Conservation (phyloP, 306 rosid species). For the Rosa lucieae region DNA sequence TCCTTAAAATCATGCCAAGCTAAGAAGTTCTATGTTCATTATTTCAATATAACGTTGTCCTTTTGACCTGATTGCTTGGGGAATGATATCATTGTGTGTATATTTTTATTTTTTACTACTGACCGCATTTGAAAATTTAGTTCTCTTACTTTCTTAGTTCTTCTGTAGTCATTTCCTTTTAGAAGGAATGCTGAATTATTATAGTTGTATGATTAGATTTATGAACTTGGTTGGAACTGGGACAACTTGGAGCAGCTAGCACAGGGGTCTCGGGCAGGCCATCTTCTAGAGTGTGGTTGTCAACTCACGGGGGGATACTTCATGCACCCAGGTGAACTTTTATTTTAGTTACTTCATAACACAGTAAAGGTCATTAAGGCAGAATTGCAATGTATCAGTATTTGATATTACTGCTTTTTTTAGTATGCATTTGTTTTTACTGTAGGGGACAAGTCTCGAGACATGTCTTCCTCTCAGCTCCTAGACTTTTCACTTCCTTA, state of each 20-base stretch:
- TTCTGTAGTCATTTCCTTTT: conserved; percentile 11
- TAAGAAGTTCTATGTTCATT: neutral
- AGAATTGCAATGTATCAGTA: neutral
- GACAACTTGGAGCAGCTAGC: conserved; percentile 63
- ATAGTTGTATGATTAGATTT: conserved; percentile 54
- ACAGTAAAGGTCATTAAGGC: conserved; percentile 1
- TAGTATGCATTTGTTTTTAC: conserved; percentile 16
- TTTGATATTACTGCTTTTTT: conserved; percentile 12
- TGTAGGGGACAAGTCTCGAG: conserved; percentile 78
- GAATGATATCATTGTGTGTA: neutral
- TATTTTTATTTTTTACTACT: neutral
- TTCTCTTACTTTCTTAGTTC: conserved; percentile 13
- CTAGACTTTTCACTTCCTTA: conserved; percentile 84
- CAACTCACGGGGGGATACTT: conserved; percentile 98
- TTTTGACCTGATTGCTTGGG: neutral
- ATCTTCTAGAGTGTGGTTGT: conserved; percentile 97
- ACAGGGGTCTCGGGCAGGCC: conserved; percentile 90
- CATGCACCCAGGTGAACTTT: conserved; percentile 80
- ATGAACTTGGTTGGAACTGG: conserved; percentile 98
- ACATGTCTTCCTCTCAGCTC: conserved; percentile 57
- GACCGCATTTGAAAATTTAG: neutral
- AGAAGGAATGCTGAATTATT: conserved; percentile 29
- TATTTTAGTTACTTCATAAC: conserved; percentile 14
- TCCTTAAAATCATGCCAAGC: neutral
- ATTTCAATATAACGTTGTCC: neutral